Evolutionary conservation across 768 basidiomycete species (phyloP).

Genomic region (Agaricus sinodeliciosus): DNA sequence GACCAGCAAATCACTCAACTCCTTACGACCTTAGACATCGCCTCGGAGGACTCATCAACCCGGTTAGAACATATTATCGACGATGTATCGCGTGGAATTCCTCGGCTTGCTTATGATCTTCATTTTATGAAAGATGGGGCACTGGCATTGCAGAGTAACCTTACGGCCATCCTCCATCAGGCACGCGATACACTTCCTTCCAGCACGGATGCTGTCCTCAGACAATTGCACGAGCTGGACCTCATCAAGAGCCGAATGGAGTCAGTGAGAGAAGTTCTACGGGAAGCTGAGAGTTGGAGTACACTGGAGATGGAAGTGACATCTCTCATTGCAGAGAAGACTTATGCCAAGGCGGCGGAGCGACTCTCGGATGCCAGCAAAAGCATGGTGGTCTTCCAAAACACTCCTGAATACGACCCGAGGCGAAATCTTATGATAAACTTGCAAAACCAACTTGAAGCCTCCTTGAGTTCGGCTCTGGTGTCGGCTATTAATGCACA

Average conservation of each 20-base stretch:
- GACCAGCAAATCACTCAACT: conserved; percentile 73
- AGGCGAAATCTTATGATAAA: conserved; percentile 83
- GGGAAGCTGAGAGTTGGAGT: conserved; percentile 96
- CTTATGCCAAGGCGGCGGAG: conserved; percentile 87
- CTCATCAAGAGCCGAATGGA: conserved; percentile 84
- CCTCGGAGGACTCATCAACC: conserved; percentile 82
- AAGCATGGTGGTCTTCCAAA: conserved; percentile 89
- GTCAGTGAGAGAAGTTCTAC: conserved; percentile 78
- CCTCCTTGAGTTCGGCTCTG: conserved; percentile 83
- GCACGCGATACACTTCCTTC: conserved; percentile 45
- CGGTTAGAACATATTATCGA: conserved; percentile 85
- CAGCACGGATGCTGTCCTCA: conserved; percentile 61
- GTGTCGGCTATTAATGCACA: conserved; percentile 79
- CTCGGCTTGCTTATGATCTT: conserved; percentile 89
- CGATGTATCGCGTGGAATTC: conserved; percentile 87
- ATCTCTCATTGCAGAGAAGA: conserved; percentile 69
- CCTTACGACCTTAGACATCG: conserved; percentile 75
- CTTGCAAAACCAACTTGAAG: conserved; percentile 94
- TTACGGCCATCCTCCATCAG: conserved; percentile 55
- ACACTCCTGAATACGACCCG: conserved; percentile 86
- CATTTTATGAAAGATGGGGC: conserved; percentile 97
- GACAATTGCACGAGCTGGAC: conserved; percentile 76
- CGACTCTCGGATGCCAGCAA: conserved; percentile 83
- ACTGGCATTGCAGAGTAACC: conserved; percentile 58
- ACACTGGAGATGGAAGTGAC: conserved; percentile 92